Base-by-base conservation (phyloP, 306 rosid species). In the Quercus rubra region DNA sequence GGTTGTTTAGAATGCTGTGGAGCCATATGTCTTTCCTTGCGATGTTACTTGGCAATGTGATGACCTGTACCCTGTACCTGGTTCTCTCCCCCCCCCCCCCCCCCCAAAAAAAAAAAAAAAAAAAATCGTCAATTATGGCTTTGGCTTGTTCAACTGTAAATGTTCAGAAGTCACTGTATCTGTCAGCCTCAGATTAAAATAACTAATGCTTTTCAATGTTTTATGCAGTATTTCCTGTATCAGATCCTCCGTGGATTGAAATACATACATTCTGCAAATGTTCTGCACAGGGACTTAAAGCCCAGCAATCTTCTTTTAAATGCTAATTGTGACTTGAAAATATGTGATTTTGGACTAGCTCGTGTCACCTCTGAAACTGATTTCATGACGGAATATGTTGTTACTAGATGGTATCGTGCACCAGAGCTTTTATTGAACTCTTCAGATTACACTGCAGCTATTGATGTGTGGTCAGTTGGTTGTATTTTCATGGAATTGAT, bases 381-480 rank as follows among this genome's bases (percentile, higher is more conserved):
- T 83, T 94, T 94, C 68, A 94, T 94, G 98, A 94, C 97, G 5
- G 98, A 94, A 79, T 94, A 94, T 79, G 98, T 94, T 33, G 98
- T 94, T 46, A 94, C 98, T 23, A 86, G 97, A 85, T 92, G 98
- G 97, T 94, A 94, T 85, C 97, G 98, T 71, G 98, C 98, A 66
- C 98, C 98, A 41, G 98, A 94, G 83, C 93, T 94, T 51, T 79
- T 94, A 81, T 78, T 94, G 49, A 94, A 94, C 88, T 94, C 98
- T 76, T 89, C 97, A 27, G 98, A 94, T 84, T 94, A 94, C 88
- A 94, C 98, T 38, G 97, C 97, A 78, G 98, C 98, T 72, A 94
- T 94, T 81, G 98, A 94, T 89, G 93, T 94, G 18, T 94, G 98
- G 98, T 92, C 98, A 43, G 98, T 94, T 46, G 97, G 98, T 70